Percentiles rank a stretch among this genome's conserved stretches.
These are phyloP conservation scores for Scedosporium minutisporum DNA, from an alignment of 2,329 filamentous ascomycete genomes.

Conservation along the genomic window DNA sequence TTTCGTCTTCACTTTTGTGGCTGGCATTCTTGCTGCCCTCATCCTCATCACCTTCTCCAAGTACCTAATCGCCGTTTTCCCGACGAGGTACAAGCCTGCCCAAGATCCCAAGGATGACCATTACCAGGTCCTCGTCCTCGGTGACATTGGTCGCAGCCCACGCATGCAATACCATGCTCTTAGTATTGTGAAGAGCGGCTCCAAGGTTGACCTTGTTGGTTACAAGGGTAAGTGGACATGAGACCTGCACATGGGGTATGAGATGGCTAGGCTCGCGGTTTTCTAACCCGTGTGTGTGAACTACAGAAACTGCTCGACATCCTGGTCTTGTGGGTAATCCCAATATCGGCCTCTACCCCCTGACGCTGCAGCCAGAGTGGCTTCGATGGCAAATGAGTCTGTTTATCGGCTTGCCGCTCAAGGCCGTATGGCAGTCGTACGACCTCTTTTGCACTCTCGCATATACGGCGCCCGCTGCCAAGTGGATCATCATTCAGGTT, in stretches of 20 bases:
- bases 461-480: constrained; percentile 62
- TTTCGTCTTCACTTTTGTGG: constrained; percentile 8
- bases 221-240: constrained; percentile 56
- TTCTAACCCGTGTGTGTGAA: background rate
- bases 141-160: constrained; percentile 89
- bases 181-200: constrained; percentile 77
- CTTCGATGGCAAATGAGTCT: constrained; percentile 42
- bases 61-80: constrained; percentile 17
- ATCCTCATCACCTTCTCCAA: constrained; percentile 4
- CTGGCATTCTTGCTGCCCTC: constrained; percentile 2
- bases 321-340: constrained; percentile 63
- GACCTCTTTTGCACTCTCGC: constrained; percentile 62
- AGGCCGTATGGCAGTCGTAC: constrained; percentile 30
- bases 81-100: constrained; percentile 25
- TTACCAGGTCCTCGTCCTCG: constrained; percentile 80
- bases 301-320: constrained; percentile 65
- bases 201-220: constrained; percentile 74
- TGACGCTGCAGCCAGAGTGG: constrained; percentile 56
- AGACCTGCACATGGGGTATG: no score
- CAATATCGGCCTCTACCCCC: constrained; percentile 60
- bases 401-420: constrained; percentile 8
- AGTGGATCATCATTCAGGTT: constrained; percentile 80
- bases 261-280: background rate
- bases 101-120: constrained; percentile 28
- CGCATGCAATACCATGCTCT: constrained; percentile 98